Base-by-base conservation (phyloP, 2,329 filamentous ascomycete species). In the Colletotrichum theobromicola region DNA sequence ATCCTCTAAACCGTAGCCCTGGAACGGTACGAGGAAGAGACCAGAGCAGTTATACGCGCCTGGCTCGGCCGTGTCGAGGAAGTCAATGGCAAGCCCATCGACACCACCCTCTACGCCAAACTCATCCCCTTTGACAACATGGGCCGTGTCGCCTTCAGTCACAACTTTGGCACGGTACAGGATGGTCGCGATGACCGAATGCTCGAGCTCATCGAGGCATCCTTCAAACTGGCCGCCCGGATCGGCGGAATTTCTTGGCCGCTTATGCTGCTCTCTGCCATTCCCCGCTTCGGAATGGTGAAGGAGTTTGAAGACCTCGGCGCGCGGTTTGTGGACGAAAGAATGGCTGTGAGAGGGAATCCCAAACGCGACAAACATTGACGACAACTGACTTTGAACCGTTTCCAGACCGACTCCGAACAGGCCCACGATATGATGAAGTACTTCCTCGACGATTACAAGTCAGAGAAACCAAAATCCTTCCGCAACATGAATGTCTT, bases 231-330 rank as follows among this genome's bases (percentile, higher is more conserved):
- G 12, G 61, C 77, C 16, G 77, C 74, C 0, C 37, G 66, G 4
- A 50, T 79, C 4, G 79, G 80, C 2, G 62, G 78, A 46, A 50
- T 79, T n/a, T 61, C 74, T 4, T 81, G 80, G 80, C 79, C 78
- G 2, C 26, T 80, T 15, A 66, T 64, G 2, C 26, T 81, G 0
- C 7, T 77, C 2, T 67, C 74, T 5, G 21, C 32, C 0, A 28
- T 80, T 5, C 78, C 74, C 18, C 46, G 73, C 2, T 55, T 74
- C 13, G 77, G 75, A 1, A 71, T 76, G 35, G 60, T 63, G 16
- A 76, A 64, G 8, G 72, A 79, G 18, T 80, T 80, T 53, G 88
- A 91, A 82, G 87, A 89, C 81, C 85, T 89, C 82, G 85, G 77
- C 81, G 85, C 73, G 79, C 83, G 71, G 78, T 83, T 80, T 72